Base-by-base conservation (phyloP, 140 eudicot species). In the Cichorium intybus region DNA sequence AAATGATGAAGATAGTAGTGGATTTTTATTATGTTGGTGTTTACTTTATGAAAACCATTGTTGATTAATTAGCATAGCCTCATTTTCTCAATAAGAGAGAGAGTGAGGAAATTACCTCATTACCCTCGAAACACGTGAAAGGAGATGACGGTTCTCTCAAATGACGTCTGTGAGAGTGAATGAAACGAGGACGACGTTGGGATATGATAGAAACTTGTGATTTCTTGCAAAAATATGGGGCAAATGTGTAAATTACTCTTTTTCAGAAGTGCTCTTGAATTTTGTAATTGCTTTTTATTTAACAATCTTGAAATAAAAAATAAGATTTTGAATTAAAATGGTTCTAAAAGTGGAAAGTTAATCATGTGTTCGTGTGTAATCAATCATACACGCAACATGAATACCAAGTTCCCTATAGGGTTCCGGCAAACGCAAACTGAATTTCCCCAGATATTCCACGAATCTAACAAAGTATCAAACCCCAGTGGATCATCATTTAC, bases 391-490 rank as follows among this genome's bases (percentile, higher is more conserved):
- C n/a, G 46, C 46, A 43, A 43, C 18, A 43, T 43, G 49, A 14
- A 43, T 4, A 43, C 18, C 20, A 20, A 43, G 18, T 12, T 43
- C 20, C 4, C 18, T 2, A 54, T 16, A 51, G 18, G 21, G 51
- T 51, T 51, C 27, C 50, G 60, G 72, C 71, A 52, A 51, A 34
- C 9, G 4, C 51, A 66, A 66, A 33, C 2, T 10, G 18, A 33
- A 29, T 50, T 18, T 0, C 49, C 18, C 49, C 49, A 43, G 46
- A 48, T 6, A 3, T n/a, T n/a, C n/a, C 34, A 39, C 15, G 15
- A 47, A 64, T 64, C 33, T 20, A 11, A n/a, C n/a, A 27, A 5
- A 63, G 6, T 39, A 16, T 49, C 60, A 21, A 64, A 35, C 62
- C 39, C 41, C 50, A 22, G 8, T 24, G 34, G 50, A n/a, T 51